Base-by-base conservation (phyloP, 768 basidiomycete species). In the Neoboletus brunneissimus region DNA sequence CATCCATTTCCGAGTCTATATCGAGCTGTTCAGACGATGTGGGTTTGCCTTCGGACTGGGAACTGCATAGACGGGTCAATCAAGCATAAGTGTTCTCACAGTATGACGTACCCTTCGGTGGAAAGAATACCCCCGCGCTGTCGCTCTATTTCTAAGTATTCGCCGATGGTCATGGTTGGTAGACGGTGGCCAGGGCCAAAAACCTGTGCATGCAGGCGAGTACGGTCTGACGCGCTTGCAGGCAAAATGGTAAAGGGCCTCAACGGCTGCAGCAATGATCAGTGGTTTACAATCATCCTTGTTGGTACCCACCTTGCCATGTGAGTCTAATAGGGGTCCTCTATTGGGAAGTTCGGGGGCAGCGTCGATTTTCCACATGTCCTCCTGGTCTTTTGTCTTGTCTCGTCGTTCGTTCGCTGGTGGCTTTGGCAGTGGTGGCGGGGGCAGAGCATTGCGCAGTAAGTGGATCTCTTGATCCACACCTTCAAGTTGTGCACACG, bases 141-240 rank as follows among this genome's bases (percentile, higher is more conserved):
- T 47, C 78, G 77, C 67, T 99, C 96, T 54, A 92, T 84, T 67
- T 90, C 84, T 32, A 99, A 80, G 67, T 95, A 98, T 72, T 98
- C 91, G 64, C 98, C 96, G 55, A 98, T 83, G 1, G 90, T 82
- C 97, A 99, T 98, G 0, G 93, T 94, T 5, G 97, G 97, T 32
- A 98, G 75, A 42, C 87, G 83, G 65, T 97, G 85, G 12, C 82
- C 83, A 15, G 91, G 83, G 16, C 86, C 82, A 73, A 98, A 98
- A 4, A 98, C 94, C 65, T 90, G 84, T 2, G 81, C 73, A 67
- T 87, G 87, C 7, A 97, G 67, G 25, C 85, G 81, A 41, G 86
- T 79, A 55, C 95, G 85, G 62, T 95, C 81, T 20, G 78, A 70
- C 42, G 79, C 74, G 32, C 81, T 79, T 3, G 88, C 82, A 0